Evolutionary conservation across 2,329 filamentous ascomycete genomes (phyloP).

Genomic region (Epichloe aotearoae): DNA sequence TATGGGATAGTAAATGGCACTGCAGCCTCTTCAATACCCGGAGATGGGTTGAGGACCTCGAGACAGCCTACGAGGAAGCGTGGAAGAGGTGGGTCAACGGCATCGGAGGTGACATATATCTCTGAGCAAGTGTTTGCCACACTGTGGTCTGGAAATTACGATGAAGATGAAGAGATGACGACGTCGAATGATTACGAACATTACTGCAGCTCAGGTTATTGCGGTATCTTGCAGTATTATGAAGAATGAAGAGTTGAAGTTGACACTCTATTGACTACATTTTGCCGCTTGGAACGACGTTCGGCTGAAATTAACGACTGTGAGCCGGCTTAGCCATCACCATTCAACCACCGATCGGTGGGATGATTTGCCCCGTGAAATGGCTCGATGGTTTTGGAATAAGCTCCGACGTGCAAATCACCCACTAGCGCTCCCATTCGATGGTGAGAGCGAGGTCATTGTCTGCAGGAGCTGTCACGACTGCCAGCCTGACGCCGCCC

Average conservation of each 20-base stretch:
- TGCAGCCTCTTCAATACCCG: constrained; percentile 84
- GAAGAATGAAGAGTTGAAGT: too few species aligned
- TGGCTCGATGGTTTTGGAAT: not conserved
- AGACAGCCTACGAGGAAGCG: constrained; percentile 75
- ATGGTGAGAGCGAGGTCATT: too few species aligned
- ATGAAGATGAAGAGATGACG: constrained; percentile 2
- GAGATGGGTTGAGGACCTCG: constrained; percentile 82
- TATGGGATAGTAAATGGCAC: constrained; percentile 74
- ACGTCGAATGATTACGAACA: constrained; percentile 1
- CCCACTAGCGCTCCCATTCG: too few species aligned
- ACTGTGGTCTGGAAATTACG: not conserved
- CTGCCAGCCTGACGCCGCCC: too few species aligned
- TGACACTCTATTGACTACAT: too few species aligned
- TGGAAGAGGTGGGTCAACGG: constrained; percentile 82
- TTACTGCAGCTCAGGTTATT: not conserved
- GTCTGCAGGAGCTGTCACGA: too few species aligned
- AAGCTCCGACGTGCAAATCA: not conserved
- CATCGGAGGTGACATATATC: constrained; percentile 84
- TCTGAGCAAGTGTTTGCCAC: constrained; percentile 25
- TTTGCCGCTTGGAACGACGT: too few species aligned
- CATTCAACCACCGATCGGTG: too few species aligned
- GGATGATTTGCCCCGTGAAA: too few species aligned
- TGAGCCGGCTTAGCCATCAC: too few species aligned
- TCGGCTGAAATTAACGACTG: too few species aligned
- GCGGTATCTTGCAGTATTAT: not conserved